These are phyloP conservation scores for Chaetomium olivaceum DNA, from an alignment of 2,329 filamentous ascomycete species.

Conservation along the genomic window DNA sequence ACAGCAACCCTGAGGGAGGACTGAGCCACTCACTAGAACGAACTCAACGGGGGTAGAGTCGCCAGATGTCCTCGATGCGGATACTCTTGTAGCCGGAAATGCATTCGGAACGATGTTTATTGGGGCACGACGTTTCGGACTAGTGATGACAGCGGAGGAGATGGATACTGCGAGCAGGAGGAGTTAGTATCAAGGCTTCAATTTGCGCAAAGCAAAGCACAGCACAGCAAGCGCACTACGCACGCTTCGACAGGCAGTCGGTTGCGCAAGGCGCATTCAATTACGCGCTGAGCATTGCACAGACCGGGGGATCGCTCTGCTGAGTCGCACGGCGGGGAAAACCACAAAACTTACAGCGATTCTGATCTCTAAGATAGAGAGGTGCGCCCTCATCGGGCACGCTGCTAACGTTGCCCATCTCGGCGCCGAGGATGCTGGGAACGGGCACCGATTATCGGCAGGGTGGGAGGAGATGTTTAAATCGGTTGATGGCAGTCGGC, in stretches of 20 bases:
- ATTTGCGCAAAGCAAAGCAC: neutral
- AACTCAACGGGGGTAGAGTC: slow-evolving; percentile 83
- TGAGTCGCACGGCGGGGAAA: slow-evolving; percentile 18
- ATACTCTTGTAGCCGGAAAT: slow-evolving; percentile 79
- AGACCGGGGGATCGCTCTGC: slow-evolving; percentile 5
- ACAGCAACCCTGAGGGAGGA: slow-evolving; percentile 17
- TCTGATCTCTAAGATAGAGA: slow-evolving; percentile 88
- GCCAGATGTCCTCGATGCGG: slow-evolving; percentile 67
- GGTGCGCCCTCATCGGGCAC: slow-evolving; percentile 78
- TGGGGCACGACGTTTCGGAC: slow-evolving; percentile 73
- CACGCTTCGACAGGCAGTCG: neutral
- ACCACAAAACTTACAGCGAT: slow-evolving; percentile 66
- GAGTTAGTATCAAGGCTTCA: slow-evolving; percentile 30
- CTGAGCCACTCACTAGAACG: slow-evolving; percentile 68
- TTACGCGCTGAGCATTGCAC: slow-evolving; percentile 13
- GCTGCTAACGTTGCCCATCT: slow-evolving; percentile 92
- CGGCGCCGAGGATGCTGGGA: slow-evolving; percentile 40
- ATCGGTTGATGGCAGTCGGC: slow-evolving; percentile 17
- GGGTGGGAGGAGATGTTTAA: slow-evolving; percentile 24
- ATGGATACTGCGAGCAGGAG: slow-evolving; percentile 68
- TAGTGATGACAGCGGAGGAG: slow-evolving; percentile 78
- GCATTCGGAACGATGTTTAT: slow-evolving; percentile 80
- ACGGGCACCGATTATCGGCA: slow-evolving; percentile 21
- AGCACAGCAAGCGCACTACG: neutral
- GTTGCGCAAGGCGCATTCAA: slow-evolving; percentile 3